These are phyloP conservation scores for Setaria viridis DNA, from an alignment of 202 grass and related monocot species.

Conservation along the genomic window DNA sequence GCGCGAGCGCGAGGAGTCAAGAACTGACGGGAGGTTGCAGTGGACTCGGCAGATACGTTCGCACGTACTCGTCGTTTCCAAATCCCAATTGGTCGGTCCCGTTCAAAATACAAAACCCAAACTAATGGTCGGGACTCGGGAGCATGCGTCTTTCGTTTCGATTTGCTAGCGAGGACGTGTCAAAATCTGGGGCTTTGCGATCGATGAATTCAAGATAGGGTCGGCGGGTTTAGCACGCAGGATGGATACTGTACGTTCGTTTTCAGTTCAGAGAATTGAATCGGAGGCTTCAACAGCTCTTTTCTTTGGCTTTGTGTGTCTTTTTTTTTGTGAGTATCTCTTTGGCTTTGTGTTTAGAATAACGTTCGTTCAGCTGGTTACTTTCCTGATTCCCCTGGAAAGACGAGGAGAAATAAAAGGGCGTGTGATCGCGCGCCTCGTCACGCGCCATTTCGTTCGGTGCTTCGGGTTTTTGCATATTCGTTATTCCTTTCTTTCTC, in stretches of 20 bases:
- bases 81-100: not conserved
- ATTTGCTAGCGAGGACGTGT: not conserved
- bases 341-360: too few relatives aligned
- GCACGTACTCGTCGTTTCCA: not conserved
- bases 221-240: not conserved
- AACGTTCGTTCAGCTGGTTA: not conserved
- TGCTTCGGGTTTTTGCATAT: not conserved
- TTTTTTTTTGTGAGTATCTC: too few relatives aligned
- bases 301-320: not conserved
- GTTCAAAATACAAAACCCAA: too few relatives aligned
- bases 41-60: not conserved
- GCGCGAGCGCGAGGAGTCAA: not conserved
- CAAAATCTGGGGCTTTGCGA: not conserved
- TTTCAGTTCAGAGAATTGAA: not conserved
- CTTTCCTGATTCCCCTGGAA: constrained; percentile 14
- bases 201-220: not conserved
- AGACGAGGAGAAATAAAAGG: not conserved
- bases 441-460: not conserved
- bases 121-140: too few relatives aligned
- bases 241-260: too few relatives aligned
- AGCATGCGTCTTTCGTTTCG: not conserved
- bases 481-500: constrained; percentile 35
- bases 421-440: constrained; percentile 5
- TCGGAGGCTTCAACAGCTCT: not conserved
- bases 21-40: not conserved